Base-by-base conservation (phyloP, 768 basidiomycete genomes). In the Mycena metata region DNA sequence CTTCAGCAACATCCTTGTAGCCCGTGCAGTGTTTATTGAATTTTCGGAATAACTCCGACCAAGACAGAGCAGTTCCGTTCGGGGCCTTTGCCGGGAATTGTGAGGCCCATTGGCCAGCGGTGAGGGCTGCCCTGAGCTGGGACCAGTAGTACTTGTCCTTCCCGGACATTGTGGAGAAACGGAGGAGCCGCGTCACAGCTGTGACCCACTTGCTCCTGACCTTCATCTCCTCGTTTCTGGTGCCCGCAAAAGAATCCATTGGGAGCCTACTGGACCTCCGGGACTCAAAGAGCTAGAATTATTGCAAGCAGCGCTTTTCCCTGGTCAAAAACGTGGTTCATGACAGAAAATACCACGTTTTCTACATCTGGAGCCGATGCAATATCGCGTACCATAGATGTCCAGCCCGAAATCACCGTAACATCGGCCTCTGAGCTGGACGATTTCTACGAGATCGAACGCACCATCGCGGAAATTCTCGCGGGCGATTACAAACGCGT, bases 11-110 rank as follows among this genome's bases (percentile, higher is more conserved):
- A 64, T 90, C 89, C 67, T 77, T 73, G 71, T 84, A 89, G 0
- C 90, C 90, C 7, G 77, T 78, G 73, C 90, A 91, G 71, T 96
- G 95, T 70, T 96, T 96, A 76, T 92, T 90, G 81, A 94, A 95
- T 79, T 96, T 96, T 70, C 93, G 87, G 45, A 96, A 79, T 15
- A 96, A 86, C 74, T 94, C 91, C 2, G 89, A 83, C 95, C 95
- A 96, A 13, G 89, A 81, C 17, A 96, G 77, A 5, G 77, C 72
- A 0, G 74, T 67, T 16, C 86, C 90, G 35, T 87, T 86, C 35
- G 84, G 84, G 0, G 86, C 80, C 71, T 85, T 91, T 5, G 90
- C 91, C 0, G 94, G 93, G 30, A 77, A 76, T 3, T 80, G 69
- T 8, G 90, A 81, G 16, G 88, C 79, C 95, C 95, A 96, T 70